A percentile compares a stretch with the other conserved stretches of the same genome.
These are phyloP conservation scores for Didymella lethalis DNA, from an alignment of 2,329 filamentous ascomycete species.

Conservation along the genomic window DNA sequence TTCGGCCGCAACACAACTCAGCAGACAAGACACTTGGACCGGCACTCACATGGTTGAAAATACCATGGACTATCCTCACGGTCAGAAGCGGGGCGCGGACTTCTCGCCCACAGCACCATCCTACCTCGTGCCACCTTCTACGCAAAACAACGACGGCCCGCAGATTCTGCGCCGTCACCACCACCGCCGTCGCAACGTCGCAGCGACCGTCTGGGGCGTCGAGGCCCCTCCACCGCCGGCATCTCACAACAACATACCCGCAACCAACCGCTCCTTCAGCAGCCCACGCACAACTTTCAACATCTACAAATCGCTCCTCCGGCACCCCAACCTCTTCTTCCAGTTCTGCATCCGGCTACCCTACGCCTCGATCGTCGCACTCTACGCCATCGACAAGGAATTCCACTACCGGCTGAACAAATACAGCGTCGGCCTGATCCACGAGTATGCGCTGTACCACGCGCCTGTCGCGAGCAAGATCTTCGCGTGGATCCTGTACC, in stretches of 20 bases:
- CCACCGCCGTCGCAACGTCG: slow-evolving; percentile 36
- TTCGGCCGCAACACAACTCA: background rate
- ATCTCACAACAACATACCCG: background rate
- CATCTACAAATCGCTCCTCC: slow-evolving; percentile 46
- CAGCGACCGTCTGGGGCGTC: slow-evolving; percentile 30
- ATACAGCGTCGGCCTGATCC: slow-evolving; percentile 64
- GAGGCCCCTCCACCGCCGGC: slow-evolving; percentile 10
- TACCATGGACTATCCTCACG: slow-evolving; percentile 15
- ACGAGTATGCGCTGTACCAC: slow-evolving; percentile 61
- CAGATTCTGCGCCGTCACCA: slow-evolving; percentile 32
- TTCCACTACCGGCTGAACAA: slow-evolving; percentile 55
- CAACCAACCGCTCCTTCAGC: background rate
- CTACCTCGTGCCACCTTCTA: background rate
- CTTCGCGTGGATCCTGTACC: slow-evolving; percentile 70
- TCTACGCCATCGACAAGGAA: slow-evolving; percentile 52
- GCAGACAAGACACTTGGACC: background rate
- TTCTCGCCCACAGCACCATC: background rate
- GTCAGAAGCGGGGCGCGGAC: slow-evolving; percentile 35
- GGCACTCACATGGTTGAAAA: background rate
- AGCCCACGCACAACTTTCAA: slow-evolving; percentile 34
- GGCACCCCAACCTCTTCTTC: slow-evolving; percentile 49
- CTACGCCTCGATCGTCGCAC: slow-evolving; percentile 32
- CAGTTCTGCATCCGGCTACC: slow-evolving; percentile 41
- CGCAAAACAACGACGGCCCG: slow-evolving; percentile 9
- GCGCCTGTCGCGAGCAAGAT: slow-evolving; percentile 64